Base-by-base conservation (phyloP, 495 filamentous ascomycete species). In the Tuber umbilicatum region DNA sequence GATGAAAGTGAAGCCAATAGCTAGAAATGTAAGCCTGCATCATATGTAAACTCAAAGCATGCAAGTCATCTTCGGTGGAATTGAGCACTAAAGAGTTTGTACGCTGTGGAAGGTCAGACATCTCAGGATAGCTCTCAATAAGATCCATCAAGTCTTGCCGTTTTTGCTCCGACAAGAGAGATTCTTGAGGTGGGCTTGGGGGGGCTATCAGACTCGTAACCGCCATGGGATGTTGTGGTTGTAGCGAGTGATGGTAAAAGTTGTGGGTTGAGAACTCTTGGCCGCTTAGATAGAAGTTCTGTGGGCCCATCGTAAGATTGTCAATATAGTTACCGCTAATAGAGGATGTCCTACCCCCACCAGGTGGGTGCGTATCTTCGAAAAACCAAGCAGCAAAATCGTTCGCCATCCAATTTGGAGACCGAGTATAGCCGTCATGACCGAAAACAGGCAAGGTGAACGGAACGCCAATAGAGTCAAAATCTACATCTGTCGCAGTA, bases 1-100 rank as follows among this genome's bases (percentile, higher is more conserved):
- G 89, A 84, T 96, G 96, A 78, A 97, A 97, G 82, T 97, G 93
- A 71, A 90, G 86, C 95, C 95, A 99, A 83, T 93, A 99, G 21
- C 93, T 95, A 6, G 89, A 88, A 80, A 98, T 93, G 82, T 97
- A 99, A 14, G 90, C 89, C 84, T 97, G 93, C 92, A 99, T 96
- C 91, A 95, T 97, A 80, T 90, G 90, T 73, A 94, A 85, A 79
- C 94, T 97, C 74, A 97, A 84, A 80, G 96, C 90, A 82, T 97
- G 94, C 41, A 83, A 81, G 50, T 91, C 81, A 50, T 78, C 78
- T 5, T 74, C 71, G 19, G 76, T 68, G 68, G 73, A 23, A 75
- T 14, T 37, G 23, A 60, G 23, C 70, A 69, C 50, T 68, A 78
- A 19, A 35, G 74, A 70, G 31, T 27, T 14, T 31, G 55, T 14